Base-by-base conservation (phyloP, 768 basidiomycete genomes). In the Termitomyces sp. region DNA sequence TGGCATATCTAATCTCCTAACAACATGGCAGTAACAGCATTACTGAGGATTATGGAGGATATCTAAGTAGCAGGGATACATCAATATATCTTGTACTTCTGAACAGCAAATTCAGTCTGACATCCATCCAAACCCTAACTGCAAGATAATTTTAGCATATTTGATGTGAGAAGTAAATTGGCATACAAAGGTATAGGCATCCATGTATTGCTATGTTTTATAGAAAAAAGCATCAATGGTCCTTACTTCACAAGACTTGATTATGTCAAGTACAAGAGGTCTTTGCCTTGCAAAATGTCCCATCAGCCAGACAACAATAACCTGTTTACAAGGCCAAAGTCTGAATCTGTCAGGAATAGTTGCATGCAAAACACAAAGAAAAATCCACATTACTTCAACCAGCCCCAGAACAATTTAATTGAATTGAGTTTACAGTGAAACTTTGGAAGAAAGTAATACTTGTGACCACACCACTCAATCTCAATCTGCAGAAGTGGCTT, bases 401-500 rank as follows among this genome's bases (percentile, higher is more conserved):
- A 55, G 1, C 44, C 54, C 44, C 54, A 55, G 9, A 31, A 55
- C 44, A 55, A 27, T n/a, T 55, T 37, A 46, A 56, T 56, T 14
- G 55, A 20, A 44, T 56, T 49, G 2, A 31, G 10, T 31, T 47
- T 18, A 31, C 46, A 47, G 9, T 47, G 41, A 56, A 43, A 51
- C 22, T 51, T 51, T 18, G 22, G 36, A 2, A 39, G 8, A 16
- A 36, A 39, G 50, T 51, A 51, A 5, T 8, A 39, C 14, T 39
- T 39, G 22, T 51, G 36, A 37, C 34, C 16, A 26, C 20, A 5
- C 7, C 9, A 0, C 50, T 36, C 20, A 32, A 51, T 51, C 3
- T 55, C 32, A 13, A 53, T 29, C 27, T 65, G 61, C 4, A 67
- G 22, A 18, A 63, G 46, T 48, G 65, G 60, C 10, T 62, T 65